Percentiles rank a stretch among this genome's conserved stretches.
These are phyloP conservation scores for Thuja plicata DNA, from an alignment of 83 land plant genomes.

Conservation along the genomic window DNA sequence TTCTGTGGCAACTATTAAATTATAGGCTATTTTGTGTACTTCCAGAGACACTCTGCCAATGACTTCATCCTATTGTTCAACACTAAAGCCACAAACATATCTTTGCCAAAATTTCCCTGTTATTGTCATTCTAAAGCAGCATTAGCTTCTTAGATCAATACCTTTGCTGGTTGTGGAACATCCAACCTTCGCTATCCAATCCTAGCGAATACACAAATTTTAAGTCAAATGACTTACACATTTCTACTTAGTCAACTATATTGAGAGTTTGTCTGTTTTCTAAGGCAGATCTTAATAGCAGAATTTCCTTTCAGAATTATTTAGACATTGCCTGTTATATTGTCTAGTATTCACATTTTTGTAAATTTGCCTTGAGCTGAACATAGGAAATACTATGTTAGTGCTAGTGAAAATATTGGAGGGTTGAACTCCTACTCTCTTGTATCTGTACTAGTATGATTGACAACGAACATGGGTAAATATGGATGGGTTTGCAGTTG, in stretches of 20 bases:
- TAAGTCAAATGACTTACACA: background rate
- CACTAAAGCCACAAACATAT: background rate
- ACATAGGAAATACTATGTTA: background rate
- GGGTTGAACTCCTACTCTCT: background rate
- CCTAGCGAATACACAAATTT: background rate
- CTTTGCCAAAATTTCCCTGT: background rate
- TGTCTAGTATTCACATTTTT: background rate
- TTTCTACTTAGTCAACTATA: background rate
- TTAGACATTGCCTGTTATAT: background rate
- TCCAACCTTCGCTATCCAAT: background rate
- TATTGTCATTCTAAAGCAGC: background rate
- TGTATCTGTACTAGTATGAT: background rate
- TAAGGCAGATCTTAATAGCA: background rate
- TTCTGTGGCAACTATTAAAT: background rate
- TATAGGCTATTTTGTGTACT: background rate
- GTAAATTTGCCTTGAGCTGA: background rate
- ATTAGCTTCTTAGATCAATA: background rate
- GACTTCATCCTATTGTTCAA: background rate
- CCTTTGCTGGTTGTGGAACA: background rate
- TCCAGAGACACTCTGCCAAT: background rate
- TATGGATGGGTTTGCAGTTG: constrained; percentile 40
- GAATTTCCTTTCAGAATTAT: background rate
- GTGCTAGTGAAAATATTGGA: background rate
- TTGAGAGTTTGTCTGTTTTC: background rate
- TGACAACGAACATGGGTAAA: background rate